These are phyloP conservation scores for Exobasidium rhododendri DNA, from an alignment of 1,284 basidiomycete species.

Conservation along the genomic window DNA sequence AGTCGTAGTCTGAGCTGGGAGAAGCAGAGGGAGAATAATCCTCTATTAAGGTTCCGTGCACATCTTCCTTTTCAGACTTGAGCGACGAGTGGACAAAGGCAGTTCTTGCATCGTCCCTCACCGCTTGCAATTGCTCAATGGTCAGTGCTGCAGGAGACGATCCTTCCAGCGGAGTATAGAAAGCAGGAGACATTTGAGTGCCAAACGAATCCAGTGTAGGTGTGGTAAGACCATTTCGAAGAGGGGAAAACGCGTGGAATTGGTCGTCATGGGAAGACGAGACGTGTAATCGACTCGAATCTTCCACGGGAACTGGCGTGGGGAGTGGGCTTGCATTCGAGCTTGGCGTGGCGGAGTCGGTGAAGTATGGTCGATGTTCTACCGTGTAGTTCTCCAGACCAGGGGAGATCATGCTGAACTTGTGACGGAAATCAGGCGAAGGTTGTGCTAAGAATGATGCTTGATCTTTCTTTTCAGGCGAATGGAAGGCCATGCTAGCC, in stretches of 20 bases:
- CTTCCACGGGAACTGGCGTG: conserved; percentile 11
- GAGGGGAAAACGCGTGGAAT: conserved; percentile 38
- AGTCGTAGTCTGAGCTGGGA: conserved; percentile 34
- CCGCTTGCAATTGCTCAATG: background rate
- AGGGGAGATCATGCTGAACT: conserved; percentile 43
- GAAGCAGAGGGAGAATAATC: conserved; percentile 39
- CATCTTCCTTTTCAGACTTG: background rate
- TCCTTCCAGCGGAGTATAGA: background rate
- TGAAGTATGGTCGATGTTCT: conserved; percentile 27
- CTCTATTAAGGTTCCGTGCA: conserved; percentile 28
- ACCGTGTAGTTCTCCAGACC: conserved; percentile 35
- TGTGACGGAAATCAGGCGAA: conserved; percentile 28
- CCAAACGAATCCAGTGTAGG: background rate
- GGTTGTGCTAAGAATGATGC: conserved; percentile 17
- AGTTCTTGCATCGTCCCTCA: background rate
- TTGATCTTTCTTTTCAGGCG: background rate
- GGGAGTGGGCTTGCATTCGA: conserved; percentile 22
- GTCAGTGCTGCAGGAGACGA: background rate
- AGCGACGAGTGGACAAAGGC: background rate
- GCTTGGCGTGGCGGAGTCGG: conserved; percentile 24
- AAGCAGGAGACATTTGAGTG: background rate
- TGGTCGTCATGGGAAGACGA: background rate
- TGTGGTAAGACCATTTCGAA: conserved; percentile 22
- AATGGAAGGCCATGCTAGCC: background rate
- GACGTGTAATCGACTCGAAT: background rate